A percentile compares a stretch with the other conserved stretches of the same genome.
phyloP scores from a whole-genome alignment of 768 basidiomycete genomes.

The Rubroboletus pulcherrimus region DNA sequence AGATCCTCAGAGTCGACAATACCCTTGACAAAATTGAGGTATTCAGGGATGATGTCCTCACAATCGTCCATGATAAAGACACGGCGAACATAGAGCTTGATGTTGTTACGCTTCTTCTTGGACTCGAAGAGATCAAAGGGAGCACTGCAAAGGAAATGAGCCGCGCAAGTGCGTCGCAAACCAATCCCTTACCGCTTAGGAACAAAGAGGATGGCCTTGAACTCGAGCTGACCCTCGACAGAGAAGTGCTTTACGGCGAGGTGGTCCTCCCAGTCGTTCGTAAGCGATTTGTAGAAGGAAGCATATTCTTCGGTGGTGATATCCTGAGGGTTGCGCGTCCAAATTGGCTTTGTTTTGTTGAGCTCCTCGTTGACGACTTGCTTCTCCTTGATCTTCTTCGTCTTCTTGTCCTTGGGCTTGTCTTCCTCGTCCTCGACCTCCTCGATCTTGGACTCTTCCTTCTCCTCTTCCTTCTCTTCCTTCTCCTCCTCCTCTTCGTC shows the following conservation, averaged over 20 bases:
- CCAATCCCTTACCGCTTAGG: constrained; percentile 76
- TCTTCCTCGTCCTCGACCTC: constrained; percentile 82
- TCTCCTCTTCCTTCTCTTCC: constrained; percentile 26
- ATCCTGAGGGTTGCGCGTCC: constrained; percentile 97
- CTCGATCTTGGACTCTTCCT: constrained; percentile 71
- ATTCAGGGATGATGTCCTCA: constrained; percentile 98
- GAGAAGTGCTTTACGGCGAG: constrained; percentile 99
- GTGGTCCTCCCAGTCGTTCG: constrained; percentile 99
- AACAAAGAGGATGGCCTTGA: constrained; percentile 98
- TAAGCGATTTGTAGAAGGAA: constrained; percentile 98
- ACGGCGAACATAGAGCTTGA: constrained; percentile 99
- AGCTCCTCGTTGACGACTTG: constrained; percentile 92
- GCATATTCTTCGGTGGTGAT: constrained; percentile 92
- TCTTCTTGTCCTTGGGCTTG: constrained; percentile 87
- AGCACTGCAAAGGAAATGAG: constrained; percentile 49
- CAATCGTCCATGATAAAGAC: constrained; percentile 99
- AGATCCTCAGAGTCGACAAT: constrained; percentile 99
- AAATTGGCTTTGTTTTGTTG: constrained; percentile 99
- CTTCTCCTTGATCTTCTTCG: constrained; percentile 89
- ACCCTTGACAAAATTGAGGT: constrained; percentile 99
- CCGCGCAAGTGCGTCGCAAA: neutral
- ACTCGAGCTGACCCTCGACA: constrained; percentile 99
- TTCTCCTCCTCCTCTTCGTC: constrained; percentile 74
- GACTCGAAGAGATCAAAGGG: constrained; percentile 99
- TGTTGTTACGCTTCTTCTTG: constrained; percentile 99